These are phyloP conservation scores for Mycocentrospora acerina DNA, from an alignment of 2,329 filamentous ascomycete genomes.

Conservation along the genomic window DNA sequence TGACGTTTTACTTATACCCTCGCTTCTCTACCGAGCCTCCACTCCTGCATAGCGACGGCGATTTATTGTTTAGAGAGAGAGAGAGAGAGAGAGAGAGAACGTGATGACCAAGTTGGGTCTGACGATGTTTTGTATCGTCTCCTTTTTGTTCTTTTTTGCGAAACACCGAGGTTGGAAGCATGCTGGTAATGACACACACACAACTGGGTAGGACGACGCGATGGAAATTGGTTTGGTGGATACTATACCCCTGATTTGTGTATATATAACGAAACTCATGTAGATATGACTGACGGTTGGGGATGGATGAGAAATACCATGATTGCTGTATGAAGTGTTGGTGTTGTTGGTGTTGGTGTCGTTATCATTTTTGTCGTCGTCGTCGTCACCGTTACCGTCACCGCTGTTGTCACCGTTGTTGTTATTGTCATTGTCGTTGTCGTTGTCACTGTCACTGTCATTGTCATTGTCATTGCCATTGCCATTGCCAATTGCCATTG, in stretches of 20 bases:
- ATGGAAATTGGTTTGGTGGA: not conserved
- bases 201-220: slow-evolving; percentile 12
- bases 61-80: slow-evolving; percentile 12
- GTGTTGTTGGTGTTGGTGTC: too few species aligned
- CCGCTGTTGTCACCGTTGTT: too few species aligned
- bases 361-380: too few species aligned
- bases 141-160: slow-evolving; percentile 3
- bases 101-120: slow-evolving; percentile 12
- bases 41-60: slow-evolving; percentile 34
- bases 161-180: slow-evolving; percentile 21
- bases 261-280: not conserved
- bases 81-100: slow-evolving; percentile 9
- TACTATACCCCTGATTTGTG: not conserved
- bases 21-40: slow-evolving; percentile 16
- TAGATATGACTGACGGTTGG: not conserved
- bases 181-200: slow-evolving; percentile 41
- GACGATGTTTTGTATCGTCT: slow-evolving; percentile 20
- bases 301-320: too few species aligned
- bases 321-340: too few species aligned
- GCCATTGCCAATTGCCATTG: too few species aligned
- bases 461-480: too few species aligned
- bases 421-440: too few species aligned
- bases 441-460: too few species aligned
- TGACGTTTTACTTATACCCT: slow-evolving; percentile 37
- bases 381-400: too few species aligned